These are phyloP conservation scores for Ganoderma resinaceum DNA, from an alignment of 1,284 basidiomycete genomes.

Conservation along the genomic window DNA sequence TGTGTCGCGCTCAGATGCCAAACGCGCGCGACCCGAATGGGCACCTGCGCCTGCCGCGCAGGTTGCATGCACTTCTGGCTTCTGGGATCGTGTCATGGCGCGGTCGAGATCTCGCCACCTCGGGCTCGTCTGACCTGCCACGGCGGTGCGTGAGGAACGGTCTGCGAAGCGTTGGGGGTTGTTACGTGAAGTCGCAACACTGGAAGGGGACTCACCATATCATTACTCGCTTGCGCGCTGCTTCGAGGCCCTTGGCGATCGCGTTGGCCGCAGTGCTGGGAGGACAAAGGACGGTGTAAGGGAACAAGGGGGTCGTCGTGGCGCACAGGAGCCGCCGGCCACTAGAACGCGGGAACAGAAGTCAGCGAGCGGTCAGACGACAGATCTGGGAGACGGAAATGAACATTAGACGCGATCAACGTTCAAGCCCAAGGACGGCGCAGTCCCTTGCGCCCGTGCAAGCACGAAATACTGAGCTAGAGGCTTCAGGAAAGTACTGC, in stretches of 20 bases:
- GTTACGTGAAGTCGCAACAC: not conserved
- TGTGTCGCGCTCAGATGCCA: not conserved
- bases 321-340: not conserved
- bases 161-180: not conserved
- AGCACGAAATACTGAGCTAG: not conserved
- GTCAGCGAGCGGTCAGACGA: not conserved
- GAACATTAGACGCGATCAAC: not conserved
- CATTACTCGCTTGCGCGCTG: not conserved
- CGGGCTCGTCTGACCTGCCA: not conserved
- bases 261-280: not conserved
- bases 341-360: constrained; percentile 4
- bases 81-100: not conserved
- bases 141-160: not conserved
- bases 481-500: not conserved
- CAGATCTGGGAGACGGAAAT: not conserved
- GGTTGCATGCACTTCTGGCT: not conserved
- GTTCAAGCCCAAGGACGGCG: not conserved
- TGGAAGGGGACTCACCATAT: not conserved
- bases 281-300: not conserved
- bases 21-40: not conserved
- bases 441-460: not conserved
- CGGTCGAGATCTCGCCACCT: not conserved
- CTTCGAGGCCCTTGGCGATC: not conserved
- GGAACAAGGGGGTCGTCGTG: constrained; percentile 1
- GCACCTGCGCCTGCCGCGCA: not conserved